A percentile compares a stretch with the other conserved stretches of the same genome.
Conservation (phyloP, 2,329 filamentous ascomycete species). For the Beauveria sp. region DNA sequence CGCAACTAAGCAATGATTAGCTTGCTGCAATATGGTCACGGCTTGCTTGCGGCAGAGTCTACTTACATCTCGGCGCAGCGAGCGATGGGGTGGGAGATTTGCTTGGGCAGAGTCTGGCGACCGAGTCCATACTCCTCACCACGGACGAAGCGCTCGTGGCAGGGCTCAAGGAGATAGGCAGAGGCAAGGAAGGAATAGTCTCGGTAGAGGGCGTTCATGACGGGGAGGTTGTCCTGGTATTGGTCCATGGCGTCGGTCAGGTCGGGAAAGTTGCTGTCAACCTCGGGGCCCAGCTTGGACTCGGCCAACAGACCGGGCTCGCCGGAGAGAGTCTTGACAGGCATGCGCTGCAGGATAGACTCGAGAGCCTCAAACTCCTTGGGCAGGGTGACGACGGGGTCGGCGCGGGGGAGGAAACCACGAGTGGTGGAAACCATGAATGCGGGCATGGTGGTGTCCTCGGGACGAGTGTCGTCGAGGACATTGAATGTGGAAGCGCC, state of each 20-base stretch:
- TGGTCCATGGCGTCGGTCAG: slow-evolving; percentile 66
- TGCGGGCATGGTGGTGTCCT: slow-evolving; percentile 57
- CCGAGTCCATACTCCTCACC: slow-evolving; percentile 73
- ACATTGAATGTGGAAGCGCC: slow-evolving; percentile 44
- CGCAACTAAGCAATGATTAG: slow-evolving; percentile 33
- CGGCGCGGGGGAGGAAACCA: slow-evolving; percentile 64
- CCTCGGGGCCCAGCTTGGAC: slow-evolving; percentile 65
- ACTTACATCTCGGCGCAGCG: slow-evolving; percentile 77
- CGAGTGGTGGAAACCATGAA: slow-evolving; percentile 74
- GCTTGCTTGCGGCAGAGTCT: background rate
- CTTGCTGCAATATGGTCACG: background rate
- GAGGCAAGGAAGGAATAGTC: slow-evolving; percentile 90
- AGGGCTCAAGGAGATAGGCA: slow-evolving; percentile 85
- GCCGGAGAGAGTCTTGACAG: slow-evolving; percentile 67
- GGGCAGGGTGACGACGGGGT: slow-evolving; percentile 58
- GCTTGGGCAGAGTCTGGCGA: slow-evolving; percentile 62
- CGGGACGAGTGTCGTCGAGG: slow-evolving; percentile 53
- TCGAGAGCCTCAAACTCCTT: slow-evolving; percentile 65
- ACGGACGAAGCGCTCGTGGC: slow-evolving; percentile 65
- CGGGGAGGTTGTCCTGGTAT: slow-evolving; percentile 63
- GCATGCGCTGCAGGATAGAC: slow-evolving; percentile 67
- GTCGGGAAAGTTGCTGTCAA: slow-evolving; percentile 68
- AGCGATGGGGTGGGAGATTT: slow-evolving; percentile 74
- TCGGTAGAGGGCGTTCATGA: slow-evolving; percentile 80
- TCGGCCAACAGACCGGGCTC: slow-evolving; percentile 69